Base-by-base conservation (phyloP, 2,329 filamentous ascomycete species). In the Cladosporium austrohemisphaericum region DNA sequence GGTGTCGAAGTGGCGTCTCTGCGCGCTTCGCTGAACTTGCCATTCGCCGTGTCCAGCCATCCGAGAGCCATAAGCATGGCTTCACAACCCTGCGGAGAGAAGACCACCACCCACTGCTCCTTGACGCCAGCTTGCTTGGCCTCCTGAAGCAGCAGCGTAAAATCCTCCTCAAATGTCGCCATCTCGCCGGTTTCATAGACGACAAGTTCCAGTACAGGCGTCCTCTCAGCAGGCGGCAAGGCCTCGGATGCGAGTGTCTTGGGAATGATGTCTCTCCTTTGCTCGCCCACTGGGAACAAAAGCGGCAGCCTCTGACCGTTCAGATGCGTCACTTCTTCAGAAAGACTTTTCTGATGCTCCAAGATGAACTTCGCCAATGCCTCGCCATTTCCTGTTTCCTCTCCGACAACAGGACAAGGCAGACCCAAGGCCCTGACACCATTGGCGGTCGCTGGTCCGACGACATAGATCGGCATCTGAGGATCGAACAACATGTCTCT, bases 231-330 rank as follows among this genome's bases (percentile, higher is more conserved):
- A 0, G 64, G 55, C 0, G 76, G 67, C 7, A 90, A 68, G 0
- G 64, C 59, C 0, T 72, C 63, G 31, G 79, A 77, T 74, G 83
- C 86, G 29, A 97, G 72, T 1, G 81, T 88, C 59, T 80, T 87
- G 1, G 93, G 91, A 55, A 98, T 95, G 56, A 95, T 82, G 65
- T 97, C 93, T 36, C 93, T 76, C 48, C 90, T 80, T 64, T 91
- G 87, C 65, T 96, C 92, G 16, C 93, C 93, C 0, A 95, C 90
- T 11, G 94, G 78, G 66, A 97, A 98, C 1, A 97, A 71, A 4
- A 97, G 67, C 0, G 85, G 78, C 0, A 77, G 82, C 59, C 81
- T 81, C 11, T 49, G 40, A 6, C 60, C 61, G n/a, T 65, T 55
- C 4, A 64, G 46, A 51, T 57, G 57, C 23, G 60, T 61, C 14